Percentiles rank a stretch among this genome's conserved stretches.
These are phyloP conservation scores for Pichia membranifaciens DNA, from an alignment of 805 yeast genomes.

Conservation along the genomic window DNA sequence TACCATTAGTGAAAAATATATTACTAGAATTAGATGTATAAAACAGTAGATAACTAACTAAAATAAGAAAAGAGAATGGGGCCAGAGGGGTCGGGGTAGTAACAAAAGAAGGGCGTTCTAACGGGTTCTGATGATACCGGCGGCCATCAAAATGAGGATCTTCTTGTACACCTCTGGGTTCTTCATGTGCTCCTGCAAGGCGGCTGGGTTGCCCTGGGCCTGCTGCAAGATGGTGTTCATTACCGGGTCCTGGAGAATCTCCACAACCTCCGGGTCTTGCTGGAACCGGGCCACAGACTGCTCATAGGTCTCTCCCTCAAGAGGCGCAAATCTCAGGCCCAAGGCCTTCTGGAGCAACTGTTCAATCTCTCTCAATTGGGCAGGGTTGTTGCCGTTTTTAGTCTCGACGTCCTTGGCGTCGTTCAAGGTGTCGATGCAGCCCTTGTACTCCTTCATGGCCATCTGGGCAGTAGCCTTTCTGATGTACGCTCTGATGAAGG, in stretches of 20 bases:
- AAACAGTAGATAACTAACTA: too few relatives aligned
- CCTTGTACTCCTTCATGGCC: conserved; percentile 81
- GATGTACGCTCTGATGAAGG: conserved; percentile 88
- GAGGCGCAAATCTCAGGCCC: conserved; percentile 71
- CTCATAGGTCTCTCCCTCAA: conserved; percentile 88
- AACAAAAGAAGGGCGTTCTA: too few relatives aligned
- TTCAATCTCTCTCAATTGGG: conserved; percentile 66
- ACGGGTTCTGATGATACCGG: conserved; percentile 86
- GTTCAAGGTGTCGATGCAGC: conserved; percentile 75
- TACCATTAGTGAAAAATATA: too few relatives aligned
- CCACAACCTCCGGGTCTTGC: conserved; percentile 90
- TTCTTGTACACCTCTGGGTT: conserved; percentile 89
- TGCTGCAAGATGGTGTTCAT: conserved; percentile 94
- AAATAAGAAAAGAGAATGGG: too few relatives aligned
- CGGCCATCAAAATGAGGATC: conserved; percentile 85
- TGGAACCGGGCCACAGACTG: conserved; percentile 87
- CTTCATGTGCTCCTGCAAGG: conserved; percentile 94
- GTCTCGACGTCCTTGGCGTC: conserved; percentile 71
- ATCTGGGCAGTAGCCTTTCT: conserved; percentile 94
- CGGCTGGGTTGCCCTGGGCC: conserved; percentile 93
- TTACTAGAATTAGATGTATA: too few relatives aligned
- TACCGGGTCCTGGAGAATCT: conserved; percentile 86
- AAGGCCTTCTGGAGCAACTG: conserved; percentile 72
- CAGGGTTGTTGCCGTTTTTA: conserved; percentile 49
- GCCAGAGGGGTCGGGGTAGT: too few relatives aligned